phyloP scores from a whole-genome alignment of 2,329 filamentous ascomycete species.

The Gnomoniopsis sp. region DNA sequence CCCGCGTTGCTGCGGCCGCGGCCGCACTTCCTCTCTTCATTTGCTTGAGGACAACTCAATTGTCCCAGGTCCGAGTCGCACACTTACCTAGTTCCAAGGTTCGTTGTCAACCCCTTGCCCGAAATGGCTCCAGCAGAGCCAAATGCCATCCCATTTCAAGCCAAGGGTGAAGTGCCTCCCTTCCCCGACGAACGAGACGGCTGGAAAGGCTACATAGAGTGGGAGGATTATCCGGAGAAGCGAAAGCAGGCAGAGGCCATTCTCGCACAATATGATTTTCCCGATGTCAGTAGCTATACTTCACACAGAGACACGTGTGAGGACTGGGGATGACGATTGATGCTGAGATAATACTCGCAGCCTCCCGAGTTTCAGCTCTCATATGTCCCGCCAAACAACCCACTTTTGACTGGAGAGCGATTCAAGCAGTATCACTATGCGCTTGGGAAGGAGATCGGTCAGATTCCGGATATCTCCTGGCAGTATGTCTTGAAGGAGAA shows the following conservation, averaged over 20 bases:
- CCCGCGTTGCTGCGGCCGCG: too few species aligned
- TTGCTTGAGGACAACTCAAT: too few species aligned
- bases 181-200: constrained; percentile 26
- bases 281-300: constrained; percentile 24
- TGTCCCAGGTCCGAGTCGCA: neutral
- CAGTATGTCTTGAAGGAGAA: constrained; percentile 53
- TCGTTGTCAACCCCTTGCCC: neutral
- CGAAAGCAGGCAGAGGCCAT: constrained; percentile 57
- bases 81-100: neutral
- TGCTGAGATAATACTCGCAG: constrained; percentile 20
- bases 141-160: constrained; percentile 5
- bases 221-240: constrained; percentile 68
- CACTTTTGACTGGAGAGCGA: constrained; percentile 50
- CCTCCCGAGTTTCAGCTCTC: constrained; percentile 55
- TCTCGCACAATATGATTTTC: constrained; percentile 48
- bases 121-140: constrained; percentile 12
- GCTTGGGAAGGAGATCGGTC: constrained; percentile 35
- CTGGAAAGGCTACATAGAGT: constrained; percentile 58
- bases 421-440: constrained; percentile 60
- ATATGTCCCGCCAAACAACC: constrained; percentile 54
- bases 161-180: constrained; percentile 5
- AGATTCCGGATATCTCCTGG: constrained; percentile 58
- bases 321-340: too few species aligned
- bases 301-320: too few species aligned
- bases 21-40: too few species aligned